A percentile compares a stretch with the other conserved stretches of the same genome.
These are phyloP conservation scores for Stereocaulon alpinum DNA, from an alignment of 495 filamentous ascomycete species.

Conservation along the genomic window DNA sequence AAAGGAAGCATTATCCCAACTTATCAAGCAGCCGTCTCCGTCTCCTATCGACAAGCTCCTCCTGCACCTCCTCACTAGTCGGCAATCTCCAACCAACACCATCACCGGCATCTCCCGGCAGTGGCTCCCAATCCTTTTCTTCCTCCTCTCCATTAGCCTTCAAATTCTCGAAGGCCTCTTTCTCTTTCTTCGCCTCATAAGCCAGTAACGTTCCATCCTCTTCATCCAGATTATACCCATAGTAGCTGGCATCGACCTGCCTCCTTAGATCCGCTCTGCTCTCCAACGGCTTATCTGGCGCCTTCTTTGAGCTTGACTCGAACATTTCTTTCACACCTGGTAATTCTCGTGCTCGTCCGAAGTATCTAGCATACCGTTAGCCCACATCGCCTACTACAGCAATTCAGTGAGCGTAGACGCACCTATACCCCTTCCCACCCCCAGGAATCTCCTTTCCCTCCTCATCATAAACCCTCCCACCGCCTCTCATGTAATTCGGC, in stretches of 20 bases:
- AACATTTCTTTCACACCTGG: slow-evolving; percentile 97
- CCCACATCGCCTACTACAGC: background rate
- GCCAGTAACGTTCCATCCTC: slow-evolving; percentile 76
- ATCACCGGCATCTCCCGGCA: slow-evolving; percentile 81
- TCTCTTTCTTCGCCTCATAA: slow-evolving; percentile 78
- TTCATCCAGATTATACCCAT: slow-evolving; percentile 89
- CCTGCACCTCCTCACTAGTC: slow-evolving; percentile 77
- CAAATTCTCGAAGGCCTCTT: slow-evolving; percentile 62
- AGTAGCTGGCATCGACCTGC: slow-evolving; percentile 89
- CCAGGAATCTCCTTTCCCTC: slow-evolving; percentile 85
- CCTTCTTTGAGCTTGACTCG: slow-evolving; percentile 58
- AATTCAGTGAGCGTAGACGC: background rate
- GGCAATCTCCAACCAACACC: slow-evolving; percentile 78
- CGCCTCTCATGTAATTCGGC: slow-evolving; percentile 94
- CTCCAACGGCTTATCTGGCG: slow-evolving; percentile 49
- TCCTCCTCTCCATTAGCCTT: slow-evolving; percentile 34
- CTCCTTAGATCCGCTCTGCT: slow-evolving; percentile 59
- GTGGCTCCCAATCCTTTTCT: slow-evolving; percentile 59
- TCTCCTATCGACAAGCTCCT: slow-evolving; percentile 83
- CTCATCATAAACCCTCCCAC: slow-evolving; percentile 78
- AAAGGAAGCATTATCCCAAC: slow-evolving; percentile 37
- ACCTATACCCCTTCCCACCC: slow-evolving; percentile 75
- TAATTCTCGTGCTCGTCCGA: slow-evolving; percentile 80
- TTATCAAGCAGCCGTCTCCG: slow-evolving; percentile 72
- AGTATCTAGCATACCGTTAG: slow-evolving; percentile 45